phyloP scores from a whole-genome alignment of 2,329 filamentous ascomycete genomes.

The Talaromyces sp. region DNA sequence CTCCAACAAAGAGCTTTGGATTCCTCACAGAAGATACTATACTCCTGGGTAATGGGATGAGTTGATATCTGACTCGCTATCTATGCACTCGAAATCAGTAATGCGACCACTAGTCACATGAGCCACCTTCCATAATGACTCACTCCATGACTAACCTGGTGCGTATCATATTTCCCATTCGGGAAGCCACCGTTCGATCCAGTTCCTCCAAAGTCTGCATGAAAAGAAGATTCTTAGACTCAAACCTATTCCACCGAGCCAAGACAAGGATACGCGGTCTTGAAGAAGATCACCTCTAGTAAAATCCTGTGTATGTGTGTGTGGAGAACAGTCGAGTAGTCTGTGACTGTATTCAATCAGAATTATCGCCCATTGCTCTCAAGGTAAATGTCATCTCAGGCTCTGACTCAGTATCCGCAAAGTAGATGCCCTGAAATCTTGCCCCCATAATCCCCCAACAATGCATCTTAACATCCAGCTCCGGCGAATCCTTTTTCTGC shows the following conservation, averaged over 20 bases:
- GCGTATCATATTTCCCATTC: constrained; percentile 4
- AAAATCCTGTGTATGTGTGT: neutral
- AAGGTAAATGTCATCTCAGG: constrained; percentile 41
- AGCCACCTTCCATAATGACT: constrained; percentile 7
- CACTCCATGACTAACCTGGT: neutral
- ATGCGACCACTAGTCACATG: constrained; percentile 14
- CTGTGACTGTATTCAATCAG: neutral
- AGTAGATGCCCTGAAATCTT: constrained; percentile 45
- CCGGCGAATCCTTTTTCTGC: constrained; percentile 26
- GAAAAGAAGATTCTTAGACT: neutral
- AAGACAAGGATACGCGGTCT: neutral
- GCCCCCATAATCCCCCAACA: constrained; percentile 50
- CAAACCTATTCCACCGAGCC: neutral
- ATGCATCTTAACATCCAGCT: constrained; percentile 40
- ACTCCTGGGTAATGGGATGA: neutral
- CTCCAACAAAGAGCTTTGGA: neutral
- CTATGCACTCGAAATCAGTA: neutral
- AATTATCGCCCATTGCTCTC: neutral
- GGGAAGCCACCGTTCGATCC: neutral
- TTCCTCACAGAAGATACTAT: neutral
- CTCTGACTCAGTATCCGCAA: constrained; percentile 46
- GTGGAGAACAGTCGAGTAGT: neutral
- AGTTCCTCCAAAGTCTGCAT: neutral
- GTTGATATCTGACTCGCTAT: neutral
- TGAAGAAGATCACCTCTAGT: neutral